phyloP scores from a whole-genome alignment of 805 yeast genomes.

The Kuraishia borneana region DNA sequence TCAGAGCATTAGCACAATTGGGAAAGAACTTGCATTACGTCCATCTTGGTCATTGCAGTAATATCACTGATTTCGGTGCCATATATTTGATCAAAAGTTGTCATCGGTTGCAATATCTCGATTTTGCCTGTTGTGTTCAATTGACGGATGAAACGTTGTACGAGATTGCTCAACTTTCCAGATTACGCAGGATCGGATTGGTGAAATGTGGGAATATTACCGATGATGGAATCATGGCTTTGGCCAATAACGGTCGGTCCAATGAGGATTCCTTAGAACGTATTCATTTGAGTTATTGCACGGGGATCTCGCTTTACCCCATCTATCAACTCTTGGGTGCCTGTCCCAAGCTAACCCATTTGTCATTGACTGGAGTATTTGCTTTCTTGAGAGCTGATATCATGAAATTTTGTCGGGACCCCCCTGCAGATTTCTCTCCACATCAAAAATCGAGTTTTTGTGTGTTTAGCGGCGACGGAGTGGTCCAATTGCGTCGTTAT shows the following conservation, averaged over 20 bases:
- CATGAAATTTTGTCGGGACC: slow-evolving; percentile 77
- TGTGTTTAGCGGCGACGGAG: slow-evolving; percentile 90
- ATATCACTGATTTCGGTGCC: slow-evolving; percentile 86
- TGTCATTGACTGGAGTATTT: slow-evolving; percentile 83
- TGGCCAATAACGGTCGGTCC: slow-evolving; percentile 52
- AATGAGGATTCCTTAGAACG: slow-evolving; percentile 79
- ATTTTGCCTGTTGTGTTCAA: slow-evolving; percentile 88
- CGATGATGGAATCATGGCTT: slow-evolving; percentile 67
- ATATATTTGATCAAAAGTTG: slow-evolving; percentile 63
- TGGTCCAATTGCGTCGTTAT: slow-evolving; percentile 60
- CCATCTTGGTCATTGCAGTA: slow-evolving; percentile 88
- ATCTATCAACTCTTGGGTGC: slow-evolving; percentile 61
- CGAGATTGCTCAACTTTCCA: slow-evolving; percentile 67
- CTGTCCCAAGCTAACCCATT: slow-evolving; percentile 82
- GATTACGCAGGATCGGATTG: slow-evolving; percentile 80
- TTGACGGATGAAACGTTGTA: slow-evolving; percentile 74
- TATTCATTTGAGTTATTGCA: slow-evolving; percentile 87
- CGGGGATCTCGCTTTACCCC: slow-evolving; percentile 68
- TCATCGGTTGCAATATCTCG: slow-evolving; percentile 82
- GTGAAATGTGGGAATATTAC: slow-evolving; percentile 86
- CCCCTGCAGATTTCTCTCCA: slow-evolving; percentile 85
- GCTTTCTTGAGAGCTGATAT: slow-evolving; percentile 84
- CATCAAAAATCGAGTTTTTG: slow-evolving; percentile 81
- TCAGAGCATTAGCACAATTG: slow-evolving; percentile 58
- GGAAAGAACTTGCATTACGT: slow-evolving; percentile 79